Conservation (phyloP, 108 stramenopile species). For the Aurantiochytrium sp. region DNA sequence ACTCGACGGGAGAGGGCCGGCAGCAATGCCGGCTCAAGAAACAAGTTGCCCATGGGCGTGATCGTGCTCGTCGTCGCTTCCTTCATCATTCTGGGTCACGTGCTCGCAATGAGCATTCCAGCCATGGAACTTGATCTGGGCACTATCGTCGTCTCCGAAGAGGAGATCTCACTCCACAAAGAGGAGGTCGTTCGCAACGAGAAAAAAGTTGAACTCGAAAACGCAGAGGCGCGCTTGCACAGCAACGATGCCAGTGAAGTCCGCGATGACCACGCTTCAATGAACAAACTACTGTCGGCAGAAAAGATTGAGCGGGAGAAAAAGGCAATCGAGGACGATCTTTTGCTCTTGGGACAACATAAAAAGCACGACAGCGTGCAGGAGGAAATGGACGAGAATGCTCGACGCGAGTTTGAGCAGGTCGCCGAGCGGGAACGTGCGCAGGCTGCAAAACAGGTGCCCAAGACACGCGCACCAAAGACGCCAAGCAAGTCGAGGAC, state of each 20-base stretch:
- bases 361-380: not conserved
- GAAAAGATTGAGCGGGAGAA: not conserved
- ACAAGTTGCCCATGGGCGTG: not conserved
- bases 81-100: not conserved
- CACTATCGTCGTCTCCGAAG: not conserved
- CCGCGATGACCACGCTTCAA: not conserved
- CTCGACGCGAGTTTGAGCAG: not conserved
- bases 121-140: not conserved
- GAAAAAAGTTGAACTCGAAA: not conserved
- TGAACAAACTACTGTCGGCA: not conserved
- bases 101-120: not conserved
- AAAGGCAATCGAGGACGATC: not conserved
- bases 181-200: not conserved
- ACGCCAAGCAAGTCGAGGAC: not conserved
- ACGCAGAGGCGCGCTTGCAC: not conserved
- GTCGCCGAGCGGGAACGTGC: not conserved
- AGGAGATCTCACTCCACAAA: not conserved
- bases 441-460: not conserved
- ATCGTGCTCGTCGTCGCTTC: not conserved
- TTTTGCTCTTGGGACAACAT: not conserved
- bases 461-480: not conserved
- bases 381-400: not conserved
- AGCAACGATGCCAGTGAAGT: not conserved
- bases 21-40: no score
- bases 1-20: no score